Base-by-base conservation (phyloP, 441 rosid species). In the Mallotus repandus region DNA sequence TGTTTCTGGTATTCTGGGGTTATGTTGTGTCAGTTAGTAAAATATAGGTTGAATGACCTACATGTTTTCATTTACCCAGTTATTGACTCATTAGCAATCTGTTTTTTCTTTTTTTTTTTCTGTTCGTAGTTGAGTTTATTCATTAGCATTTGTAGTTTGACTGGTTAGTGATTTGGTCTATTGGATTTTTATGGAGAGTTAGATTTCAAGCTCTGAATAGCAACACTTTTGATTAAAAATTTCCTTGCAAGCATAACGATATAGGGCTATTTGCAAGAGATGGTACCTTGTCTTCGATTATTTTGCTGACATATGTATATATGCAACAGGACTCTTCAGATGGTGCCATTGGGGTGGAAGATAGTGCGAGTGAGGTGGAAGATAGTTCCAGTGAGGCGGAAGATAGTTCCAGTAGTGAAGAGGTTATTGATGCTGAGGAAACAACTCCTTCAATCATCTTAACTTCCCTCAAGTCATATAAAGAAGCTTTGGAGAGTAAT, bases 401-500 rank as follows among this genome's bases (percentile, higher is more conserved):
- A 22, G 74, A 69, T 50, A 72, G 29, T 74, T 32, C 75, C 21
- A 63, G 53, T 49, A 14, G 60, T 19, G 84, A 77, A 55, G 87
- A 80, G 63, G 78, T 21, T 73, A 48, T 64, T 74, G 84, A 79
- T 69, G 78, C 73, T 12, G 91, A 87, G 81, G 95, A 84, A 72
- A 73, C 64, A 75, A 81, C 83, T 9, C 80, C 91, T 16, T 86
- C 91, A 18, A 81, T 81, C 65, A 73, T 85, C 69, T 6, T 74
- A 62, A 71, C 82, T 32, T 81, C 85, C 65, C 84, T 94, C 14
- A 83, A 67, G 63, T 86, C 86, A 0, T 92, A 89, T 81, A 86
- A 78, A 79, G 96, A 92, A 77, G 98, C 97, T 69, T 66, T 92
- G 73, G 89, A 84, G 32, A 89, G 76, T 72, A 84, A 87, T 68